Evolutionary conservation across 192 early-diverging fungal genomes (phyloP).

Genomic region (Chytriomyces sp.): DNA sequence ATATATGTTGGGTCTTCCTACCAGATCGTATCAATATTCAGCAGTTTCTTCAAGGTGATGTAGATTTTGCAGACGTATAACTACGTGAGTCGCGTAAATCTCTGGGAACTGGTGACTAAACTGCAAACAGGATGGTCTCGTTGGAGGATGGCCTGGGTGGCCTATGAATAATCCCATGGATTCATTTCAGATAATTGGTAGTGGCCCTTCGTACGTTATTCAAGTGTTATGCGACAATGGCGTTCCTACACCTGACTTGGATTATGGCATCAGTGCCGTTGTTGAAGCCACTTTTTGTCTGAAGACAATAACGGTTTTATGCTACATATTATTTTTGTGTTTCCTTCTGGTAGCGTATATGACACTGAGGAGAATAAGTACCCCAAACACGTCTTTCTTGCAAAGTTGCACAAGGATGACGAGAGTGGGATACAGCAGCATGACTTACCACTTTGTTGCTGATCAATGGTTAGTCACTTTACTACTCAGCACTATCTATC

Average conservation of each 20-base stretch:
- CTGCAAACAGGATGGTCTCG: conserved; percentile 16
- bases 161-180: conserved; percentile 17
- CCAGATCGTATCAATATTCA: conserved; percentile 14
- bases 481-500: too few relatives aligned
- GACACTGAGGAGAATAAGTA: background rate
- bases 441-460: conserved; percentile 18
- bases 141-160: conserved; percentile 27
- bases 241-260: background rate
- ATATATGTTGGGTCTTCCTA: background rate
- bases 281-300: background rate
- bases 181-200: conserved; percentile 18
- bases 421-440: background rate
- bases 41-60: conserved; percentile 19
- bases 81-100: conserved; percentile 14
- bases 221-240: conserved; percentile 28
- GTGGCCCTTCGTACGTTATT: conserved; percentile 22
- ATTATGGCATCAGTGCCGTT: conserved; percentile 6
- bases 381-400: background rate
- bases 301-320: conserved; percentile 16
- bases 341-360: conserved; percentile 9
- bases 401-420: conserved; percentile 4
- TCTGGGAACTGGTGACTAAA: too few relatives aligned
- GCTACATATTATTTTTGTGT: conserved; percentile 2
- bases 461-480: too few relatives aligned
- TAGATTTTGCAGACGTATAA: conserved; percentile 25